Evolutionary conservation across 2,329 filamentous ascomycete genomes (phyloP), one percentile per base, ranked within the genome.

Genomic region (Colletotrichum neosansevieriae): DNA sequence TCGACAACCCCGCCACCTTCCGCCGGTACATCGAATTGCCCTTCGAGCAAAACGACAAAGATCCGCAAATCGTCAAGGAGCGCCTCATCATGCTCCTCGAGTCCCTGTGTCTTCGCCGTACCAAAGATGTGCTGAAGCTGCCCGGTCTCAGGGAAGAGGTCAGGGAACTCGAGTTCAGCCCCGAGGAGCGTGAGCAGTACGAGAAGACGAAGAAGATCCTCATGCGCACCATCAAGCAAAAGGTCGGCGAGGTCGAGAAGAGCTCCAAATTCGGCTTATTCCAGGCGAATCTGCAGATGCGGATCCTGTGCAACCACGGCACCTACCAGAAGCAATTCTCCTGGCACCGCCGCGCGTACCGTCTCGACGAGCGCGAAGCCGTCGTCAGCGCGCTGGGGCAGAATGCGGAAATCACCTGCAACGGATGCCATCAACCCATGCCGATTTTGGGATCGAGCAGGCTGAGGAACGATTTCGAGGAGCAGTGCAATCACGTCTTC

Each of bases 271-370:
- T 84, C 13, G 79, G 81, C 0, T 76, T 84, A 32, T 85, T 86
- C 63, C 83, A 85, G 53, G 74, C 79, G 0, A 77, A 82, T 11
- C 73, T 86, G 0, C 82, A 85, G 65, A 72, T 86, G 12, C 79
- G 83, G 0, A 80, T 84, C 6, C 68, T 86, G 1, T 85, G 83
- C 72, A 85, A 86, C 62, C 83, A 85, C 67, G 84, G 83, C 1
- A 86, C 84, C 0, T 83, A 77, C 70, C 83, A 85, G 67, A 78
- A 82, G 40, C 75, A 72, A 0, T 82, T 83, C 50, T 81, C 80
- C 1, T 85, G 82, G 82, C 74, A 74, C 47, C 76, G 75, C 29
- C 75, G 75, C 3, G 58, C 49, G 49, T 67, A 67, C 21, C 42
- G 47, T 1, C 65, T 64, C 3, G 77, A 83, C n/a, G 79, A 79